phyloP scores from a whole-genome alignment of 768 basidiomycete genomes.

The Gautieria morchelliformis region DNA sequence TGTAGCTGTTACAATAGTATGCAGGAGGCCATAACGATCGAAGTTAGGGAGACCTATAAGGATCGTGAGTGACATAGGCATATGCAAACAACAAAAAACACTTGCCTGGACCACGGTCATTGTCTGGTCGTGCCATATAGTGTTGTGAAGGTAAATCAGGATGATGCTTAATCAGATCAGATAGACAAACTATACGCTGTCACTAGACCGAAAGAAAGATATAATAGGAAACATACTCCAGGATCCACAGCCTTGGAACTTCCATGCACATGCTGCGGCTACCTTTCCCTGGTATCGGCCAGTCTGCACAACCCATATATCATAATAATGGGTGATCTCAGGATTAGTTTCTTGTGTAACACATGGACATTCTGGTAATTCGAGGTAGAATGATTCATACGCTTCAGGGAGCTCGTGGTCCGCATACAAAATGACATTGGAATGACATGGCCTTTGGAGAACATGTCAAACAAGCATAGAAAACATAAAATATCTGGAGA shows the following conservation, averaged over 20 bases:
- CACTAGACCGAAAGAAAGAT: not conserved
- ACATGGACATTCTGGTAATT: not conserved
- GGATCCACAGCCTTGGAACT: not conserved
- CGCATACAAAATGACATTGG: not conserved
- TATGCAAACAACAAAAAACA: not conserved
- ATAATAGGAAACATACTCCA: not conserved
- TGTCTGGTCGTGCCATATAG: not conserved
- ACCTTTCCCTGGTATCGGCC: not conserved
- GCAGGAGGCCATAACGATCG: not conserved
- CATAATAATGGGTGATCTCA: not conserved
- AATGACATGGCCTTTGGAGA: not conserved
- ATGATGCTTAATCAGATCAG: not conserved
- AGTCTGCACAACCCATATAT: not conserved
- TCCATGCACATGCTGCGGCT: not conserved
- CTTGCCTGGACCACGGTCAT: not conserved
- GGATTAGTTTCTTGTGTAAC: not conserved
- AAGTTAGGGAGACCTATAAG: not conserved
- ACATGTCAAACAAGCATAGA: no score
- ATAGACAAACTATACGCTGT: not conserved
- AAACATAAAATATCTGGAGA: not conserved
- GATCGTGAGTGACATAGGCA: not conserved
- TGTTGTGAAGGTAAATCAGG: not conserved
- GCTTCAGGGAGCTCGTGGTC: not conserved
- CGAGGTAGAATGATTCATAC: not conserved
- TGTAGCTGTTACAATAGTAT: not conserved